Evolutionary conservation across 345 rosid species (phyloP), one percentile per base, ranked within the genome.

Genomic region (Excoecaria agallocha): DNA sequence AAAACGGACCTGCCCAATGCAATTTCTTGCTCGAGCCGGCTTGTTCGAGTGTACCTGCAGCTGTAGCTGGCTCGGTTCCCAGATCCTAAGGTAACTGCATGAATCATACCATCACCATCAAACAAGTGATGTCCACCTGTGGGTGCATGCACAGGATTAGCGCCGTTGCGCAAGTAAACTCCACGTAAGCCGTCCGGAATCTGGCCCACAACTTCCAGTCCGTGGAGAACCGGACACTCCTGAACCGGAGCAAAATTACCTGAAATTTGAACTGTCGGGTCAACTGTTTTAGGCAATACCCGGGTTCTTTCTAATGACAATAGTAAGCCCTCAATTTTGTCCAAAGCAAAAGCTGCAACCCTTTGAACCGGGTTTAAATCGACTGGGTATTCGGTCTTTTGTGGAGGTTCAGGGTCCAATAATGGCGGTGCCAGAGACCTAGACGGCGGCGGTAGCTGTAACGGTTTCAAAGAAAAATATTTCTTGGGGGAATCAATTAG

Each of bases 51-150:
- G 82, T 81, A 89, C 72, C 93, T 83, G 62, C 94, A 91, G 59
- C 86, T 66, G 35, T 91, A 89, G 71, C 90, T 82, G 55, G 91
- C 94, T 17, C 61, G 48, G 68, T 81, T 84, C 16, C 69, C 82
- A 4, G 15, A 6, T 62, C 76, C 81, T 38, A 93, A 78, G 4
- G 68, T 81, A 38, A 93, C 87, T 9, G 97, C 97, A 75, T 93
- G 98, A 56, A 93, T 71, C 97, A 91, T 93, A 41, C 95, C 98
- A 72, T 93, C 97, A 49, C 97, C 95, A 52, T 91, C 98, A 61
- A 93, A 91, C 3, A 91, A 73, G 79, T 91, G 98, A 81, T 89
- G 87, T 20, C 94, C 92, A 8, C 83, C 88, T 17, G 77, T 69
- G 46, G 97, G 97, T 2, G 69, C 68, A 49, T 83, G 81, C 80